These are phyloP conservation scores for Phylloporus gajari DNA, from an alignment of 1,284 basidiomycete species.

Conservation along the genomic window DNA sequence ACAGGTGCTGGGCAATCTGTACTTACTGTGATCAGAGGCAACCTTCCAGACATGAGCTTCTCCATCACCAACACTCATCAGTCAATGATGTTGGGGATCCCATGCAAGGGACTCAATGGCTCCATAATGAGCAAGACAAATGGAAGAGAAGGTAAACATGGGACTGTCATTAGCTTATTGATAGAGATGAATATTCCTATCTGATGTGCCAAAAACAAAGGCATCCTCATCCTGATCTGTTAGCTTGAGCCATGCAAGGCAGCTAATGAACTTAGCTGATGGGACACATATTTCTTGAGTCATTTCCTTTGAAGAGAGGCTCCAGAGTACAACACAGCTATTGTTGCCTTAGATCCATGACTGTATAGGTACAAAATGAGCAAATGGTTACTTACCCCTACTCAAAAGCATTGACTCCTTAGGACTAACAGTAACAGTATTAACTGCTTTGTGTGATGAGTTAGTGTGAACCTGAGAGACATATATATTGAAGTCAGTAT, in stretches of 20 bases:
- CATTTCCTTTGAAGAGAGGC: neutral
- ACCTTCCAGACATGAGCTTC: neutral
- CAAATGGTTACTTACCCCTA: too few species aligned
- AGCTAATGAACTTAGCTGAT: neutral
- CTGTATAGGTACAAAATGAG: too few species aligned
- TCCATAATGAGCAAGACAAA: neutral
- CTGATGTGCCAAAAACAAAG: slow-evolving; percentile 6
- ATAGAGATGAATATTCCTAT: slow-evolving; percentile 3
- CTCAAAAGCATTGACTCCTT: too few species aligned
- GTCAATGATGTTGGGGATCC: neutral
- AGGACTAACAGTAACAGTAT: too few species aligned
- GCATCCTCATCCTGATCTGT: neutral
- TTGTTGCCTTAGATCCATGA: neutral
- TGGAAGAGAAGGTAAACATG: neutral
- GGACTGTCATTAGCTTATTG: neutral
- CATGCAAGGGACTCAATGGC: neutral
- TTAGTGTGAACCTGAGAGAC: too few species aligned
- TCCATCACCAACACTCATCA: neutral
- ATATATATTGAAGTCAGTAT: too few species aligned
- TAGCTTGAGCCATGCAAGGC: neutral
- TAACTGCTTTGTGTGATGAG: too few species aligned
- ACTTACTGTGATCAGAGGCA: neutral
- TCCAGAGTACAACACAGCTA: neutral
- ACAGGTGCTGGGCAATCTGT: neutral
- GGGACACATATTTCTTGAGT: neutral